Percentiles rank a stretch among this genome's conserved stretches.
Evolutionary conservation across 805 yeast genomes (phyloP).

Genomic region (Candida sithepensis): DNA sequence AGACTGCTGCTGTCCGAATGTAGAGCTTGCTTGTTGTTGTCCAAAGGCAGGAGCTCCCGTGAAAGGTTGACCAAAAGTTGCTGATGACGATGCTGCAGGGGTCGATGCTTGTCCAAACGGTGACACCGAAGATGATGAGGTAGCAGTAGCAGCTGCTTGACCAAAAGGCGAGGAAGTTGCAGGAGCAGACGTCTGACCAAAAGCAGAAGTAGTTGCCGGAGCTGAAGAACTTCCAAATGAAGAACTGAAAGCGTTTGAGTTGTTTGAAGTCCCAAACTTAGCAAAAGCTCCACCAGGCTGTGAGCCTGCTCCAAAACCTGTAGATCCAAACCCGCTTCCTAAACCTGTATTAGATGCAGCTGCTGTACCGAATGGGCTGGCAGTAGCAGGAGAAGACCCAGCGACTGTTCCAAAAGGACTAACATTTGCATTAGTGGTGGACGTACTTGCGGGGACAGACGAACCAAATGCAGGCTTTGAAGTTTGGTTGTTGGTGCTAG

Average conservation of each 20-base stretch:
- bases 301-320: slow-evolving; percentile 5
- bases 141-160: background rate
- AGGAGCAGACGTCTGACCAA: slow-evolving; percentile 12
- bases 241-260: too few species aligned
- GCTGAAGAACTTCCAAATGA: too few species aligned
- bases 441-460: slow-evolving; percentile 8
- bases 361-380: slow-evolving; percentile 5
- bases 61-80: background rate
- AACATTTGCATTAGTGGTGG: slow-evolving; percentile 1
- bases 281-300: background rate
- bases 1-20: too few species aligned
- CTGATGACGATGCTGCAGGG: background rate
- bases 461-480: background rate
- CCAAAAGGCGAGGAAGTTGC: slow-evolving; percentile 10
- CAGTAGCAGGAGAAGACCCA: background rate
- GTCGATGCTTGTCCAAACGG: background rate
- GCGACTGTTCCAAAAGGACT: slow-evolving; percentile 11
- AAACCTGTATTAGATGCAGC: background rate
- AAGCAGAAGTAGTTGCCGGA: slow-evolving; percentile 9
- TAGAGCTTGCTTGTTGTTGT: too few species aligned
- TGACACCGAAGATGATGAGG: background rate
- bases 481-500: background rate
- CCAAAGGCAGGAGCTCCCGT: slow-evolving; percentile 1
- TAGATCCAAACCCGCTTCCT: slow-evolving; percentile 6
- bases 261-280: background rate